A percentile compares a stretch with the other conserved stretches of the same genome.
Evolutionary conservation across 2,329 filamentous ascomycete species (phyloP).

Genomic region (Colletotrichum musicola): DNA sequence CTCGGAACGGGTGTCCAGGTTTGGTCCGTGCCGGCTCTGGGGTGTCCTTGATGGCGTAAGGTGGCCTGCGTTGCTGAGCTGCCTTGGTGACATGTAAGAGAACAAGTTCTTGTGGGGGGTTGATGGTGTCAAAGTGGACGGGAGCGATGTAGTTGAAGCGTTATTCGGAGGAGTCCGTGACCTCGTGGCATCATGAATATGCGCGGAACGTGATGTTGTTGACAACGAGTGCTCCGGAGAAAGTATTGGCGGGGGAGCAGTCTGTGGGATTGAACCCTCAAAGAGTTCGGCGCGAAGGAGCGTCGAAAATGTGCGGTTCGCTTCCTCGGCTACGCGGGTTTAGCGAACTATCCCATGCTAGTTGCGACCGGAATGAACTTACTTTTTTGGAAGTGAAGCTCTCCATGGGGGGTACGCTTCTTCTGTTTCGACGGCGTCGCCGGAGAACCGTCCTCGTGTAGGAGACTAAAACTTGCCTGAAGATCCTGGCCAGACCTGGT

Average conservation of each 20-base stretch:
- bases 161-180: slow-evolving; percentile 85
- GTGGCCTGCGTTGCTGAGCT: slow-evolving; percentile 80
- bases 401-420: slow-evolving; percentile 87
- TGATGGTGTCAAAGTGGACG: slow-evolving; percentile 85
- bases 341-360: neutral
- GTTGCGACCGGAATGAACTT: slow-evolving; percentile 49
- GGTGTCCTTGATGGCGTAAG: slow-evolving; percentile 91
- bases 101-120: slow-evolving; percentile 99
- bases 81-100: slow-evolving; percentile 83
- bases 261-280: slow-evolving; percentile 88
- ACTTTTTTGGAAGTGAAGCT: slow-evolving; percentile 96
- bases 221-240: slow-evolving; percentile 69
- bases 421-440: slow-evolving; percentile 89
- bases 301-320: slow-evolving; percentile 91
- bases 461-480: slow-evolving; percentile 89
- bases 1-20: slow-evolving; percentile 89
- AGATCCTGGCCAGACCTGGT: slow-evolving; percentile 93
- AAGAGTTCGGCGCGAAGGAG: slow-evolving; percentile 93
- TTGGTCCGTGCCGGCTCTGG: slow-evolving; percentile 87
- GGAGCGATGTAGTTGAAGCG: slow-evolving; percentile 70
- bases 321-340: slow-evolving; percentile 79
- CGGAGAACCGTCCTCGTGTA: slow-evolving; percentile 93
- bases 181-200: slow-evolving; percentile 73
- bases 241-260: slow-evolving; percentile 72
- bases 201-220: slow-evolving; percentile 64